Base-by-base conservation (phyloP, 768 basidiomycete species). In the Amanita jacksonii region DNA sequence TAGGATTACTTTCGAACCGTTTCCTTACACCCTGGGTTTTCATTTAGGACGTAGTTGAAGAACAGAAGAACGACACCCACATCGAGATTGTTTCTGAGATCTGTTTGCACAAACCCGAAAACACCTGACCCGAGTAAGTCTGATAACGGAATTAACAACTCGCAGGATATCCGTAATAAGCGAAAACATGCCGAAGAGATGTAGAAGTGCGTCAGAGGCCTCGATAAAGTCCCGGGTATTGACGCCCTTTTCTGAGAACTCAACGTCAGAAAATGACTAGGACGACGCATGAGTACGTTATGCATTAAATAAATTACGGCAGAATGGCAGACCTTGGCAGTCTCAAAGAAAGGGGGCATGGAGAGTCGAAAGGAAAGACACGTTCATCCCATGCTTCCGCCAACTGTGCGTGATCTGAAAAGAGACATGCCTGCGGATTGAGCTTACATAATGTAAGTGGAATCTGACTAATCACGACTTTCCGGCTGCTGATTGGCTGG, bases 241-340 rank as follows among this genome's bases (percentile, higher is more conserved):
- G 40, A 98, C 78, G 10, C 93, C 92, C 3, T 69, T 64, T 34
- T 76, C 70, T n/a, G 76, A 77, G 52, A 86, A 68, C 12, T 79
- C 74, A 31, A 97, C 87, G 49, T 94, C 86, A 54, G 74, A 77
- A 62, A 87, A 97, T 8, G 88, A 91, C 92, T 96, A 32, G 32
- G 49, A 45, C 40, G 40, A 45, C 8, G 12, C 8, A 7, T 4
- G 8, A n/a, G 23, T 12, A 42, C 19, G 22, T 38, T n/a, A 27
- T 19, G n/a, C 20, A 8, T 9, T 19, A 15, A 6, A 16, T 20
- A 7, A 19, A 5, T 8, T 20, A 33, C 10, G 7, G 13, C 3
- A 2, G n/a, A 9, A 18, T 4, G n/a, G 2, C 3, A 15, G 8
- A 34, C 41, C 31, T 42, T 42, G 3, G 41, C 31, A 8, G 41